Evolutionary conservation across 108 stramenopile genomes (phyloP), one percentile per base, ranked within the genome.

Genomic region (Thalassiosira profunda): DNA sequence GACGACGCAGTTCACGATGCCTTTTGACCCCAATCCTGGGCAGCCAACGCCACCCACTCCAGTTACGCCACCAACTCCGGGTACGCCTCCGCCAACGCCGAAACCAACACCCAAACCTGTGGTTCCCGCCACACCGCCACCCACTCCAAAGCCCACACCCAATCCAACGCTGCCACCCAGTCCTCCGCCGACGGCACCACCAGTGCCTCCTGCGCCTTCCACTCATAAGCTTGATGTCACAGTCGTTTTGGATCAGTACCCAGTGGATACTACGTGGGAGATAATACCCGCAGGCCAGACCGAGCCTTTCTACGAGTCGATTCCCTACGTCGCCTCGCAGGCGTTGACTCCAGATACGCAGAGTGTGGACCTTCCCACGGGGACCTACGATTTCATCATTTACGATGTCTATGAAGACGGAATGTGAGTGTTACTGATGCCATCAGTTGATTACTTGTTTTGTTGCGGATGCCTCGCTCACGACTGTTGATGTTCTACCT

Each of bases 341-440:
- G 42, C 4, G 31, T 51, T 25, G 21, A 53, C 41, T 28, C 54
- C 52, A 14, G 4, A 55, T 42, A 43, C 37, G 17, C 23, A 55
- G 40, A 55, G 28, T 17, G 4, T 67, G 18, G 54, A 54, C 18
- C 56, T 67, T 20, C 41, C 26, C 9, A 43, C 24, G 4, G 65
- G 52, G 25, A 31, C 42, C 15, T 67, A 67, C 44, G 36, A 51
- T 10, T 67, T 67, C 24, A 41, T 24, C 15, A 67, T 67, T 17
- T 67, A 54, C 21, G 65, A 67, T 55, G 53, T 37, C 36, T 67
- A 54, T 29, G 53, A 30, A 8, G 65, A 53, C 44, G 65, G 52
- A 29, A 54, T 48, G 15, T 66, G 65, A 58, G 57, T 58, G 23
- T 9, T n/a, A 24, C 14, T 38, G 21, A 42, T 38, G 36, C 2